These are phyloP conservation scores for Penicillium sp. DNA, from an alignment of 2,329 filamentous ascomycete species.

Conservation along the genomic window DNA sequence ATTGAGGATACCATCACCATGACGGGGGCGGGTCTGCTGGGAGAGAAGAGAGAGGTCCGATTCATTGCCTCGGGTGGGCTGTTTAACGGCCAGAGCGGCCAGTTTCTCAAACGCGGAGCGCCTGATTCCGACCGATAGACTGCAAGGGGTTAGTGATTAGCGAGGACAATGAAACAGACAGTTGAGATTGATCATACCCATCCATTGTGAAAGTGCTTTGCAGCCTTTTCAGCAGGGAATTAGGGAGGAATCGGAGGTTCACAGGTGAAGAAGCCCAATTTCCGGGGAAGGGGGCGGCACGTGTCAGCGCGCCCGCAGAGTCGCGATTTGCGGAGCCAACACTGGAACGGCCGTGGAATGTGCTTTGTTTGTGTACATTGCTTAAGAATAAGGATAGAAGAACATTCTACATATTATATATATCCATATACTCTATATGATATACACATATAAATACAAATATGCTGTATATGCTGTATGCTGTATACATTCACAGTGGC, in stretches of 20 bases:
- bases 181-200: conserved; percentile 27
- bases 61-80: conserved; percentile 30
- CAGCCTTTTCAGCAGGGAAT: not conserved
- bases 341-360: not conserved
- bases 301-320: too few relatives aligned
- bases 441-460: too few relatives aligned
- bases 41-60: conserved; percentile 43
- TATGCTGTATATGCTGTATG: too few relatives aligned
- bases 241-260: not conserved
- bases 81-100: conserved; percentile 45
- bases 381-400: not conserved
- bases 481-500: too few relatives aligned
- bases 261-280: not conserved
- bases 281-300: conserved; percentile 19
- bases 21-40: conserved; percentile 31
- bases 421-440: too few relatives aligned
- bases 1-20: conserved; percentile 38
- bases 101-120: conserved; percentile 50
- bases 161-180: not conserved
- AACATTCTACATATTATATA: too few relatives aligned
- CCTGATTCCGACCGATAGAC: conserved; percentile 41
- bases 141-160: conserved; percentile 22
- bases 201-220: conserved; percentile 30
- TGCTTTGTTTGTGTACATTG: not conserved
- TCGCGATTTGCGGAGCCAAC: conserved; percentile 6